Base-by-base conservation (phyloP, 1,139 yeast genomes). In the Suhomyces coccinellae region DNA sequence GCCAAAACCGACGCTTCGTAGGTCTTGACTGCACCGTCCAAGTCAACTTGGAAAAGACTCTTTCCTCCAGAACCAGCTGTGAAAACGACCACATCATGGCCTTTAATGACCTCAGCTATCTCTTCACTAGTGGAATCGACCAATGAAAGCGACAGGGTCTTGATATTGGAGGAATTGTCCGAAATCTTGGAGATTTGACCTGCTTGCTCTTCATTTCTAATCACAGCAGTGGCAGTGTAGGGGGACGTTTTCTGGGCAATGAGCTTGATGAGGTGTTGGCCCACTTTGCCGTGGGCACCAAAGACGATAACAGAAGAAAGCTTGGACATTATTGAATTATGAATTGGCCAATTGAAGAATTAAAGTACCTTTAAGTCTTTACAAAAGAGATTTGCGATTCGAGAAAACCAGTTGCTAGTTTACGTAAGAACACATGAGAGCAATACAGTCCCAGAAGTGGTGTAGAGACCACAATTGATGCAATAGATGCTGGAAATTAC, bases 201-300 rank as follows among this genome's bases (percentile, higher is more conserved):
- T 6, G 62, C 67, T 52, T 82, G 87, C 13, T 68, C 73, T 6
- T 63, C 54, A 44, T 66, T 71, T 49, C 88, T 67, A 32, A 82
- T 73, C 41, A 81, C 64, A 0, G 86, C 85, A 1, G 80, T 63
- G 6, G 81, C 76, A 8, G 60, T 59, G 50, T 60, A 64, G 35
- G 58, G 65, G 3, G 56, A 47, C 7, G 56, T 47, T 11, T 49
- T 36, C 5, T 54, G 50, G 12, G 63, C 49, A 17, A 75, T 52
- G 27, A 77, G 55, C 15, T 50, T 46, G 22, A 67, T 47, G 29
- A 68, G 50, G 1, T 65, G 59, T 52, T 73, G 71, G 38, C 84
- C 87, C 14, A 83, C 72, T 49, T 74, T 74, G 33, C 88, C 87
- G 55, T 80, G 81, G 22, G 87, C 85, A 31, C 88, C 88, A 48